These are phyloP conservation scores for Rhizopogon rudus DNA, from an alignment of 768 basidiomycete genomes.

Conservation along the genomic window DNA sequence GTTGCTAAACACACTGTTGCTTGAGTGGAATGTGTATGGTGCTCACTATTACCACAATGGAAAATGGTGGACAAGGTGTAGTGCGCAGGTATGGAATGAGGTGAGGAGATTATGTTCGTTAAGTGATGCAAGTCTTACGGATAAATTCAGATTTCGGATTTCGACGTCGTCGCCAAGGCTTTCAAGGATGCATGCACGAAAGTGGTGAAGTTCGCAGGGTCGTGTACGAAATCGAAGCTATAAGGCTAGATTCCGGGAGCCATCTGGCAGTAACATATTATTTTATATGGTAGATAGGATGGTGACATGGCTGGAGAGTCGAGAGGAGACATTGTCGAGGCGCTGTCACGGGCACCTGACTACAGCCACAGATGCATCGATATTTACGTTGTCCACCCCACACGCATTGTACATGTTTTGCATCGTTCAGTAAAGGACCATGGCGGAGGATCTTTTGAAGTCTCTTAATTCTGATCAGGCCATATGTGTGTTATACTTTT, in stretches of 20 bases:
- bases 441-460: conserved; percentile 1
- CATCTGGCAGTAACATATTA: too few relatives aligned
- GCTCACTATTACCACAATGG: conserved; percentile 18
- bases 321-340: too few relatives aligned
- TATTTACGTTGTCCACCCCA: not conserved
- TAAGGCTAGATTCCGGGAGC: too few relatives aligned
- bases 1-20: conserved; percentile 12
- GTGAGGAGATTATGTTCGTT: conserved; percentile 8
- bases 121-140: not conserved
- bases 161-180: conserved; percentile 22
- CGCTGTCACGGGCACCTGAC: conserved; percentile 1
- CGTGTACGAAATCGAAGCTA: too few relatives aligned
- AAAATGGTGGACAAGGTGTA: conserved; percentile 29
- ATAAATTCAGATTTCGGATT: conserved; percentile 24
- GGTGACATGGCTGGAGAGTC: too few relatives aligned
- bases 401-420: not conserved
- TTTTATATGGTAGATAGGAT: too few relatives aligned
- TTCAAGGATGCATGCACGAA: conserved; percentile 19
- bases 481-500: not conserved
- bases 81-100: conserved; percentile 28
- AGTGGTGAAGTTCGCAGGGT: conserved; percentile 5
- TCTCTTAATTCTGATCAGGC: conserved; percentile 6
- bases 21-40: conserved; percentile 16
- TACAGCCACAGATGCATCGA: not conserved
- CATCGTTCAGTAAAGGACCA: not conserved